These are phyloP conservation scores for Eimeria praecox DNA, from an alignment of 169 alveolate species.

Conservation along the genomic window DNA sequence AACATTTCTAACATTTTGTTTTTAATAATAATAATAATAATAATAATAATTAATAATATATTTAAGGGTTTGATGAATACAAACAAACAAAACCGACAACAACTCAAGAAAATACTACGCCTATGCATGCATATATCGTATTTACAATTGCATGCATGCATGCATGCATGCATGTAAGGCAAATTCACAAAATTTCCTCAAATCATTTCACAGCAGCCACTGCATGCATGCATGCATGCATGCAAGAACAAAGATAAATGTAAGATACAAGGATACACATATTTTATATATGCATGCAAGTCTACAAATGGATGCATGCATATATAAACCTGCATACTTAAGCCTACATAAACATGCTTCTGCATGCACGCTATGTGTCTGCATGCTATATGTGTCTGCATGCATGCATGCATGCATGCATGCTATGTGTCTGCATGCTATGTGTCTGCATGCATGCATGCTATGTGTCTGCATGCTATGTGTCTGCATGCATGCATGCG, in stretches of 20 bases:
- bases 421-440: background rate
- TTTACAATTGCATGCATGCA: background rate
- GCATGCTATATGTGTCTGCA: background rate
- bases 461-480: background rate
- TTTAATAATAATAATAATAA: too few species aligned
- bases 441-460: background rate
- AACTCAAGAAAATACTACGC: too few species aligned
- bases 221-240: constrained; percentile 30
- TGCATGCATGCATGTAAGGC: background rate
- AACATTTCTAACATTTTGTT: too few species aligned
- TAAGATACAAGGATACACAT: background rate
- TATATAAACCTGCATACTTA: background rate
- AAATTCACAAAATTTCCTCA: too few species aligned
- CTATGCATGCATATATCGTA: background rate
- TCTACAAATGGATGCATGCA: background rate
- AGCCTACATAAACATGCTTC: background rate
- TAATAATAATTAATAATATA: too few species aligned
- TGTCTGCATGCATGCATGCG: background rate
- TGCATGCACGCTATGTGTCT: too few species aligned
- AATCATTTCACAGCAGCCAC: background rate
- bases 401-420: background rate
- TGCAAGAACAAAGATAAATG: background rate
- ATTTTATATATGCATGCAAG: background rate
- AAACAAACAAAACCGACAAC: too few species aligned
- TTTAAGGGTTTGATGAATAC: too few species aligned